These are phyloP conservation scores for Trichoderma gracile DNA, from an alignment of 2,329 filamentous ascomycete genomes.

Conservation along the genomic window DNA sequence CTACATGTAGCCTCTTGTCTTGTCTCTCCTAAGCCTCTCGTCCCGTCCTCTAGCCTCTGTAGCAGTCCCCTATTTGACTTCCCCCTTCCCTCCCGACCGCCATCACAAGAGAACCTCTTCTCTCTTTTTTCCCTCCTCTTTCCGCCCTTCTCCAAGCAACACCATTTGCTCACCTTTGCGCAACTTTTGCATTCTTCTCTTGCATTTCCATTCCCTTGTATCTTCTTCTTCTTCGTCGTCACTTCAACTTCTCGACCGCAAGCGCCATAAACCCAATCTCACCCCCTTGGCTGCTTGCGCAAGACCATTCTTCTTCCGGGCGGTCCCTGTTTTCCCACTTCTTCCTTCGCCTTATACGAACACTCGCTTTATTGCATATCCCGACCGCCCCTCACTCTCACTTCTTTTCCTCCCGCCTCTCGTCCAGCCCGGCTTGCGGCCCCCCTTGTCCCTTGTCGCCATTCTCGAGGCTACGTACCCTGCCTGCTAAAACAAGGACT, in stretches of 20 bases:
- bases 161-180: background rate
- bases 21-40: too few relatives aligned
- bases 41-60: too few relatives aligned
- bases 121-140: constrained; percentile 21
- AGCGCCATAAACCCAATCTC: constrained; percentile 27
- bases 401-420: constrained; percentile 27
- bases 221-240: constrained; percentile 27
- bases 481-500: constrained; percentile 23
- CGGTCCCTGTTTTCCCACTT: constrained; percentile 27
- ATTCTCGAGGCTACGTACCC: constrained; percentile 23
- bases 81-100: constrained; percentile 27
- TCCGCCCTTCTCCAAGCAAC: constrained; percentile 6
- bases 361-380: constrained; percentile 43
- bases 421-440: background rate
- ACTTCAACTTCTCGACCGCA: constrained; percentile 27
- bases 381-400: constrained; percentile 32
- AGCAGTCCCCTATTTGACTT: constrained; percentile 26
- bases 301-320: constrained; percentile 38
- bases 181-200: background rate
- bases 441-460: constrained; percentile 21
- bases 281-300: constrained; percentile 23
- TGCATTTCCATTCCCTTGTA: background rate
- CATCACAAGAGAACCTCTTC: background rate
- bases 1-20: too few relatives aligned
- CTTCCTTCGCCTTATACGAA: constrained; percentile 18